These are phyloP conservation scores for Mycosphaerella arachidis DNA, from an alignment of 2,329 filamentous ascomycete species.

Conservation along the genomic window DNA sequence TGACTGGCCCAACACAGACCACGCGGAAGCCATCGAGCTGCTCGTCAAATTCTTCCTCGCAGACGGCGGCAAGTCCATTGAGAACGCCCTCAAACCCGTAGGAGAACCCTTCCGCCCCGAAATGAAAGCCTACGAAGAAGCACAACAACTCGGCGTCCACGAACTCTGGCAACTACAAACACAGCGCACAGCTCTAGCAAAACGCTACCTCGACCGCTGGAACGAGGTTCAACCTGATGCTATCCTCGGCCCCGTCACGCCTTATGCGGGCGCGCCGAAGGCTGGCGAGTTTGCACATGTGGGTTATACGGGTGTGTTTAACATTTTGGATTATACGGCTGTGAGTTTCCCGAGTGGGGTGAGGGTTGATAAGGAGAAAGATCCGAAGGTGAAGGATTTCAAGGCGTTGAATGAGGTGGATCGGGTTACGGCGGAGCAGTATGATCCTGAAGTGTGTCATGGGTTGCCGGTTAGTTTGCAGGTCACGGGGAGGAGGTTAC, in stretches of 20 bases:
- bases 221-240: constrained; percentile 39
- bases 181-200: constrained; percentile 40
- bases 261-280: constrained; percentile 38
- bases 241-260: constrained; percentile 45
- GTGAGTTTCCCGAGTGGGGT: constrained; percentile 44
- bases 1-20: constrained; percentile 53
- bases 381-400: constrained; percentile 26
- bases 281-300: constrained; percentile 44
- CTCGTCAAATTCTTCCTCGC: constrained; percentile 46
- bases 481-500: constrained; percentile 30
- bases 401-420: constrained; percentile 38
- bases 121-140: constrained; percentile 43
- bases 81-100: constrained; percentile 38
- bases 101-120: constrained; percentile 47
- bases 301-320: constrained; percentile 42
- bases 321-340: constrained; percentile 45
- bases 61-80: constrained; percentile 49
- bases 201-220: constrained; percentile 45
- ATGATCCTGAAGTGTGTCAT: constrained; percentile 35
- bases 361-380: constrained; percentile 37
- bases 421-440: constrained; percentile 34
- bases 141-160: constrained; percentile 40
- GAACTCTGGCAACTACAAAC: constrained; percentile 49
- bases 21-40: constrained; percentile 48
- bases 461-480: constrained; percentile 40